Evolutionary conservation across 176 grass and related monocot species (phyloP).

Genomic region (Lolium rigidum): DNA sequence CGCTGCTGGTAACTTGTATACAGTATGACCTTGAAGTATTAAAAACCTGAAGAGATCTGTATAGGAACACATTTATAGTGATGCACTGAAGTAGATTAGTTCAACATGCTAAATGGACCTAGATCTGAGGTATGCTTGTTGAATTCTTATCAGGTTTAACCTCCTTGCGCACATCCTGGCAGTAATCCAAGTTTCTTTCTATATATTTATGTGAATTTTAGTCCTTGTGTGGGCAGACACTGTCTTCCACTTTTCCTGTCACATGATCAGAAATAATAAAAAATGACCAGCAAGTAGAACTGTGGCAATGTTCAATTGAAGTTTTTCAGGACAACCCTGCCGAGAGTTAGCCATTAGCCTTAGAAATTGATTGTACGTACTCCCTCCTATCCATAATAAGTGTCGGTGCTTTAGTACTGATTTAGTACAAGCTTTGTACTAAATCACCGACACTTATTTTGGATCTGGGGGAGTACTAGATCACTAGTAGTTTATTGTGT

Average conservation of each 20-base stretch:
- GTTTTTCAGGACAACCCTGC: neutral
- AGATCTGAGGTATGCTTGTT: conserved; percentile 10
- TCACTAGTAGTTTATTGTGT: neutral
- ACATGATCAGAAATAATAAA: neutral
- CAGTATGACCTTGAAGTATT: conserved; percentile 33
- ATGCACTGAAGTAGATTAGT: neutral
- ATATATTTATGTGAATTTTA: neutral
- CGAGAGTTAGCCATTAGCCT: conserved; percentile 15
- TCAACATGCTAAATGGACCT: neutral
- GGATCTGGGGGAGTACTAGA: neutral
- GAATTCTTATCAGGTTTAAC: neutral
- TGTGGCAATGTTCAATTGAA: neutral
- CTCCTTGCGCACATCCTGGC: neutral
- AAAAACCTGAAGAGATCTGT: neutral
- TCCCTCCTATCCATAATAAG: no score
- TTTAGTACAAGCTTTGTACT: no score
- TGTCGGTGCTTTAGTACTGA: no score
- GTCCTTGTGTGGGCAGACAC: conserved; percentile 14
- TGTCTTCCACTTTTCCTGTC: neutral
- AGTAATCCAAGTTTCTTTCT: neutral
- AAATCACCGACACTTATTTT: no score
- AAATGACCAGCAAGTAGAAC: neutral
- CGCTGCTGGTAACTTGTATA: conserved; percentile 27
- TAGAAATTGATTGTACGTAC: neutral
- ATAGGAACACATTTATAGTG: conserved; percentile 20